Conservation (phyloP, 1,284 basidiomycete species). For the Ceratobasidium sp. region DNA sequence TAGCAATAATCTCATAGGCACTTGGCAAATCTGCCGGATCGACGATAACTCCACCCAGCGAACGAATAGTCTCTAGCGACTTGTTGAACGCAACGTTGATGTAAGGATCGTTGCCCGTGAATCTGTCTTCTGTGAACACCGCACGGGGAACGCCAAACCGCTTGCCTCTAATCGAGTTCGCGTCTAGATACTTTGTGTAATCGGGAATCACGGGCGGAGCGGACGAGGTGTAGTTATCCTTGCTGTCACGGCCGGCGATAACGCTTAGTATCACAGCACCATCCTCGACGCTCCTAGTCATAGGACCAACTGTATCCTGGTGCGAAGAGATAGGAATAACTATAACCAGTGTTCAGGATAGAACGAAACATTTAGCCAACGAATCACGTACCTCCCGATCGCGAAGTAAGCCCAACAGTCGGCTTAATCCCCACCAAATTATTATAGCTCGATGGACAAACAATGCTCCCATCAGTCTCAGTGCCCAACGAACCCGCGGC, state of each 20-base stretch:
- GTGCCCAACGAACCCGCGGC: conserved; percentile 53
- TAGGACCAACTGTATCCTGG: conserved; percentile 75
- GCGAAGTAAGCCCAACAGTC: conserved; percentile 72
- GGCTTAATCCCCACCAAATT: conserved; percentile 73
- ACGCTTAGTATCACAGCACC: conserved; percentile 69
- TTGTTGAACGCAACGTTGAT: conserved; percentile 62
- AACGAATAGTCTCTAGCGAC: conserved; percentile 64
- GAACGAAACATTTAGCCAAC: background rate
- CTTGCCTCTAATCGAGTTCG: conserved; percentile 66
- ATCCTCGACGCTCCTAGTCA: conserved; percentile 70
- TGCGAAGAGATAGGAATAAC: conserved; percentile 73
- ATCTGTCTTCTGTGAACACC: conserved; percentile 41
- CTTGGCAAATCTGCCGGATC: conserved; percentile 74
- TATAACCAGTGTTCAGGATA: conserved; percentile 50
- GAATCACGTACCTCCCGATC: conserved; percentile 65
- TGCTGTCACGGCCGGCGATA: conserved; percentile 70
- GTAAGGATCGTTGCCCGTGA: conserved; percentile 21
- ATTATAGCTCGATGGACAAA: conserved; percentile 63
- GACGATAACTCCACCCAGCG: conserved; percentile 70
- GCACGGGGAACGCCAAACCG: conserved; percentile 69
- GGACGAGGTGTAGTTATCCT: conserved; percentile 72
- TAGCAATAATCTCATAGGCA: conserved; percentile 65
- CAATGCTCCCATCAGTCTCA: conserved; percentile 66
- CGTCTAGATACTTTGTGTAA: conserved; percentile 66
- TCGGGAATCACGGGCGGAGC: conserved; percentile 69